Conservation (phyloP, 352 stramenopile genomes). For the Phytophthora podocarpi region DNA sequence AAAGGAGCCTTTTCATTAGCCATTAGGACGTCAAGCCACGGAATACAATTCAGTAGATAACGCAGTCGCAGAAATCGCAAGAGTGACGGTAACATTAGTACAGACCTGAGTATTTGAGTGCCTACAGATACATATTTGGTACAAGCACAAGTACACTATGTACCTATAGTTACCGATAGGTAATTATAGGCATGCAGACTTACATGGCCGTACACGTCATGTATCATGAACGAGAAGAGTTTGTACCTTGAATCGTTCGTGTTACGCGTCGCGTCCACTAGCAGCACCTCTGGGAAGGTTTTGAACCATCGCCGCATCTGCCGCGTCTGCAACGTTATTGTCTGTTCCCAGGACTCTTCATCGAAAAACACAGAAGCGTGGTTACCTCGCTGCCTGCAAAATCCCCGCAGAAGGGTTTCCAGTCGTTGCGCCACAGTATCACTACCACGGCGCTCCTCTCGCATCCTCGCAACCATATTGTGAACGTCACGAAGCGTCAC, state of each 20-base stretch:
- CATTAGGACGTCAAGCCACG: no score
- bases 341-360: not conserved
- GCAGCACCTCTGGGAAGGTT: constrained; percentile 2
- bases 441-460: not conserved
- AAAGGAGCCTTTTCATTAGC: no score
- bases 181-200: no score
- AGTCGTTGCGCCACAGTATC: not conserved
- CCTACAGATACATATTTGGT: no score
- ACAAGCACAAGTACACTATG: no score
- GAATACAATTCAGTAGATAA: no score
- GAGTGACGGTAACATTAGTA: no score
- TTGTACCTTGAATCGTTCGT: constrained; percentile 10
- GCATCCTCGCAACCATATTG: not conserved
- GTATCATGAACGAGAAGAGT: constrained; percentile 14
- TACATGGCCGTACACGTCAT: constrained; percentile 4
- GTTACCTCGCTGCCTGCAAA: not conserved
- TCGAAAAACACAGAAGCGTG: constrained; percentile 2
- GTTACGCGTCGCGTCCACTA: constrained; percentile 1
- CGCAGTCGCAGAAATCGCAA: no score
- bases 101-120: no score
- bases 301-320: constrained; percentile 11
- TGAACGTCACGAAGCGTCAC: not conserved
- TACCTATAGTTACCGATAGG: no score
- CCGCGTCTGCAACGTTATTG: constrained; percentile 1
- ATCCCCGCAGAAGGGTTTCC: not conserved